A percentile compares a stretch with the other conserved stretches of the same genome.
Evolutionary conservation across 176 grass and related monocot species (phyloP).

Genomic region (Musa itinerans): DNA sequence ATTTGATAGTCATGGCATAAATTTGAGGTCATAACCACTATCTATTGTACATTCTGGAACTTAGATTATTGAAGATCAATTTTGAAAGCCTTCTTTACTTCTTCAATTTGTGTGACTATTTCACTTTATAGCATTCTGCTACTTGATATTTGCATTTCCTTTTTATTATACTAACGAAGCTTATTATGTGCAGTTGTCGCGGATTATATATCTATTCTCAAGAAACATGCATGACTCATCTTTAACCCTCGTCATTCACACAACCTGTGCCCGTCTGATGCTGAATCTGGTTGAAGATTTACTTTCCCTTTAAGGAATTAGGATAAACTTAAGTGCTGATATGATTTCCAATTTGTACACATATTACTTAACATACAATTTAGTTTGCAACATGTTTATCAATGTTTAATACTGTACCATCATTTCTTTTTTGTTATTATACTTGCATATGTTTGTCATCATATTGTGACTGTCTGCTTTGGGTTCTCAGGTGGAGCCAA

Average conservation of each 20-base stretch:
- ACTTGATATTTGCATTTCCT: conserved; percentile 14
- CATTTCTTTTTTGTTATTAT: too few species aligned
- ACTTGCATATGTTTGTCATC: not conserved
- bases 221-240: conserved; percentile 99
- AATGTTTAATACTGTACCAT: not conserved
- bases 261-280: conserved; percentile 94
- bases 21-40: too few species aligned
- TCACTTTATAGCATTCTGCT: not conserved
- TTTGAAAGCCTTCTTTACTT: not conserved
- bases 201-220: conserved; percentile 97
- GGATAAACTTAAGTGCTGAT: not conserved
- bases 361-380: too few species aligned
- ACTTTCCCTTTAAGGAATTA: conserved; percentile 4
- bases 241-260: conserved; percentile 86
- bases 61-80: not conserved
- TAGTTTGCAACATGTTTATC: not conserved
- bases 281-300: conserved; percentile 80
- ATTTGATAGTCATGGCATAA: not conserved
- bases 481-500: conserved; percentile 76
- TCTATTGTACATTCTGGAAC: not conserved
- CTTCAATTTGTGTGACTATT: not conserved
- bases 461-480: not conserved
- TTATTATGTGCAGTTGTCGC: conserved; percentile 74
- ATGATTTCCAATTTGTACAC: not conserved
- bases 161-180: conserved; percentile 19